Base-by-base conservation (phyloP, 2,329 filamentous ascomycete genomes). In the Phaeosphaeriaceae sp. region DNA sequence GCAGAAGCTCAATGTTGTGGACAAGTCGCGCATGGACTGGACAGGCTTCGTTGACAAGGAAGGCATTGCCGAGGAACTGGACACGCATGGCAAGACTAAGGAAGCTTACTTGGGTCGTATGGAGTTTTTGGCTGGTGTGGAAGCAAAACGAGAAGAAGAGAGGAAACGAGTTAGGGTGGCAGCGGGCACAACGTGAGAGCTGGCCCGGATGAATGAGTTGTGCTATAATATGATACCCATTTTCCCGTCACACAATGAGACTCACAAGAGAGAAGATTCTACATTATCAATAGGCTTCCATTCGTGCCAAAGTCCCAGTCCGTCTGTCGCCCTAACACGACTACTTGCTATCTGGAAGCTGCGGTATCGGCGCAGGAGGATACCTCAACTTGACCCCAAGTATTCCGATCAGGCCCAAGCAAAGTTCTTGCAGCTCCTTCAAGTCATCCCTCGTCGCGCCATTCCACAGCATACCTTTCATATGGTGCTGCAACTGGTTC, bases 11-110 rank as follows among this genome's bases (percentile, higher is more conserved):
- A 89, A 88, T 63, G 88, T 87, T 0, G 85, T 89, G 50, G 86
- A 88, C 74, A 89, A 89, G 74, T 88, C 85, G 27, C 83, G 86
- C 53, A 77, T 89, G 67, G 87, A 89, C 66, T 89, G 87, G 87
- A 86, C 85, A 20, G 82, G 83, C 11, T 88, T 87, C 67, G 87
- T 89, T 42, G 85, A 88, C 68, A 77, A 84, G 53, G 84, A 84
- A 47, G 86, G 86, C 27, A 83, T 89, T 56, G 82, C 83, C 56
- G 86, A 88, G 56, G 87, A 89, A 72, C 72, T 89, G 68, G 83
- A 85, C 54, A 81, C 81, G 47, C 85, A 88, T 70, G 86, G 85
- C 61, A 87, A 86, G 71, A 86, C 85, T 11, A 88, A 87, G 68
- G 83, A 85, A 54, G 85, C 85, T 0, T 89, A 87, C 73, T 74